Evolutionary conservation across 2,329 filamentous ascomycete genomes (phyloP), one percentile per base, ranked within the genome.

Genomic region (Aspergillus felis): DNA sequence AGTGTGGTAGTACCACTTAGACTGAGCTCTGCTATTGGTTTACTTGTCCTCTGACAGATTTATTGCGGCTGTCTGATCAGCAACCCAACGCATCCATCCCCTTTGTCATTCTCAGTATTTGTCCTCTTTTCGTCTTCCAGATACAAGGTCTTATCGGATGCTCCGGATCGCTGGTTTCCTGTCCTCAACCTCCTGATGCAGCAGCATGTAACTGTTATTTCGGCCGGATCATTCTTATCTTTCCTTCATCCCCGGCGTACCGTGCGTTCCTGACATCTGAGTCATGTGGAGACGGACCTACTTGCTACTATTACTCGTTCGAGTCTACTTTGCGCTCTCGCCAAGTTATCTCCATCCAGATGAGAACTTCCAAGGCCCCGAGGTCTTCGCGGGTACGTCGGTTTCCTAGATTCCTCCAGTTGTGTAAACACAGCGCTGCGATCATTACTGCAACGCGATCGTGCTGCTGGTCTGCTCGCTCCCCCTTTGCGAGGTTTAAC

Each of bases 361-460:
- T 79, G 94, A 99, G 82, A 94, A 97, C 80, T 99, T 99, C 70
- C 94, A 99, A 78, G 94, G 94, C 38, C 94, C 94, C 17, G 94
- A 99, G 80, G 88, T 97, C 63, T 94, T 97, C 70, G 92, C 93
- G 70, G 93, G 93, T 97, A 85, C 66, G 87, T 78, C 51, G 46
- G 52, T 52, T 25, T 55, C 12, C 50, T 27, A 32, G 29, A 24
- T 47, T 56, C 27, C 14, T 17, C 8, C 4, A 38, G 32, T 17
- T 38, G 14, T 38, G 6, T 17, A 38, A 38, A 38, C 7, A 38
- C 14, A 14, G 14, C 35, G n/a, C 28, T 29, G 28, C 24, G 28
- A 38, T 42, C 53, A 50, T 54, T 54, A 47, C 47, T 41, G 47
- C 54, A 20, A 54, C 52, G 55, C 52, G 57, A 54, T 51, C 51